A percentile compares a stretch with the other conserved stretches of the same genome.
phyloP scores from a whole-genome alignment of 768 basidiomycete species.

The Rossbeevera mucosa region DNA sequence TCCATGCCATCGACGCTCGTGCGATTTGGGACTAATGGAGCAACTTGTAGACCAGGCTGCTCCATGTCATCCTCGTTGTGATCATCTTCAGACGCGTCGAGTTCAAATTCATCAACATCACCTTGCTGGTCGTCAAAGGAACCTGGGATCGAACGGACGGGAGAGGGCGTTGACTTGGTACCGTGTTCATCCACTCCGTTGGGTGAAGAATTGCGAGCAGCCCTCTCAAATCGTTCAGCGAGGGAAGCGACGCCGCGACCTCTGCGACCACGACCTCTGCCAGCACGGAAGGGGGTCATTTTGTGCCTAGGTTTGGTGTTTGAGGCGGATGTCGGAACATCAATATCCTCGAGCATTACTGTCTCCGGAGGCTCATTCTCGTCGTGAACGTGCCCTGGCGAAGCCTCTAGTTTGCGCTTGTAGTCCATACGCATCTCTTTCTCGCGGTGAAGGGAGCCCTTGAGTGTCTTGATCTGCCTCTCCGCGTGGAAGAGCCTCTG shows the following conservation, averaged over 20 bases:
- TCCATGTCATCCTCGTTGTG: constrained; percentile 24
- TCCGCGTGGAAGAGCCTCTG: constrained; percentile 83
- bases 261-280: constrained; percentile 41
- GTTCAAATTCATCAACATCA: constrained; percentile 17
- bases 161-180: constrained; percentile 24
- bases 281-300: constrained; percentile 52
- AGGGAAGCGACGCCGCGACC: constrained; percentile 50
- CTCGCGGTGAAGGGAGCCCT: constrained; percentile 74
- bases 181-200: constrained; percentile 28
- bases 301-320: constrained; percentile 36
- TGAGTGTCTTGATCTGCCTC: constrained; percentile 77
- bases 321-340: constrained; percentile 31
- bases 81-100: constrained; percentile 23
- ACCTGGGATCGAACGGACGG: constrained; percentile 33
- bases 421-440: constrained; percentile 76
- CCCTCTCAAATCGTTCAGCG: constrained; percentile 58
- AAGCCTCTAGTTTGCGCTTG: constrained; percentile 47
- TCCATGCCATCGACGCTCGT: constrained; percentile 85
- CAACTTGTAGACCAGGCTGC: constrained; percentile 28
- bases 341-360: constrained; percentile 46
- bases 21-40: constrained; percentile 50
- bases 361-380: constrained; percentile 37
- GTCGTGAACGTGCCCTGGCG: constrained; percentile 34
- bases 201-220: constrained; percentile 48
- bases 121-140: constrained; percentile 24